Base-by-base conservation (phyloP, 2,329 filamentous ascomycete genomes). In the Coleophoma eucalyptorum region DNA sequence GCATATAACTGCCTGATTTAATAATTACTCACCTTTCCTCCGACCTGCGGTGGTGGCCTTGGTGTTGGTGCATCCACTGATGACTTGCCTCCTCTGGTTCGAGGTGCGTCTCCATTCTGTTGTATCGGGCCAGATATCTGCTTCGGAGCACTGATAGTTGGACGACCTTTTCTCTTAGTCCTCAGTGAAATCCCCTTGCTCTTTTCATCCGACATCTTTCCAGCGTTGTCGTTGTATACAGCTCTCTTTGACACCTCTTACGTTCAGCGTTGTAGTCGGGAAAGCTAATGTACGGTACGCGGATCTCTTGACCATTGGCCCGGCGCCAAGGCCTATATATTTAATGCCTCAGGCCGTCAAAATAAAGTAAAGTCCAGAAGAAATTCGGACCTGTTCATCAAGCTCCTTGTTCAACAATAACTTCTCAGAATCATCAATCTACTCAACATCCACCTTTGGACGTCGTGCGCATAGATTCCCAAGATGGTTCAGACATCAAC, bases 91-190 rank as follows among this genome's bases (percentile, higher is more conserved):
- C 64, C 68, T 32, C 61, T 62, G 48, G 64, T 68, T 54, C 68
- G 66, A 65, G 64, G 48, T 62, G 66, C 63, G 20, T 70, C 65
- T 52, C 66, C 75, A 69, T 79, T 72, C 58, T 81, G 78, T 13
- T 72, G 70, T 55, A 85, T 78, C 18, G 82, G 83, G 32, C 70
- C 76, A 4, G 82, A 85, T 58, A 86, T 86, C 65, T 85, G 80
- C 56, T 75, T 74, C 26, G 81, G 81, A 6, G 81, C 78, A 64
- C 81, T 84, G 64, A 86, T 85, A 50, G 72, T 71, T 16, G 81
- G 80, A n/a, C 81, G 78, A 43, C 68, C 72, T 63, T 83, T 84
- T 60, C 82, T 73, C 68, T 84, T 85, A 50, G 72, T 84, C 37
- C 83, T 76, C 50, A 87, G 75, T 51, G 83, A 86, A 58, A 83